Base-by-base conservation (phyloP, 371 early-diverging fungal genomes). In the Mucor velutinosus region DNA sequence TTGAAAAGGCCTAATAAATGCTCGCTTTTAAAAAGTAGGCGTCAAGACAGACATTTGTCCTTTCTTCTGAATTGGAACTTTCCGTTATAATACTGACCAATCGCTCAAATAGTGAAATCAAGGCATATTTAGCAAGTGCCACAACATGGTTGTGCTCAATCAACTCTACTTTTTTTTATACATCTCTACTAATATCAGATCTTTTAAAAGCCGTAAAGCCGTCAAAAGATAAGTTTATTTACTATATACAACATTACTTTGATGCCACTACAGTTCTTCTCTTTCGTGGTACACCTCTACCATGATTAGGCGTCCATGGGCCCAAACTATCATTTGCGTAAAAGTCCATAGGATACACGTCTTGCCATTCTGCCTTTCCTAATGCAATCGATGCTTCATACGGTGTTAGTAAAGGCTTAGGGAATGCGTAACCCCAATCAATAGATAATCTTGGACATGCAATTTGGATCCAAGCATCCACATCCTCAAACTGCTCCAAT, bases 371-470 rank as follows among this genome's bases (percentile, higher is more conserved):
- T 11, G 88, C 80, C 57, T 90, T 93, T 37, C 79, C 79, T 43
- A 99, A 80, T 0, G 89, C 93, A 41, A 96, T 94, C 0, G 95
- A 92, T 11, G 95, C 96, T 80, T 99, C 99, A 76, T 99, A 99
- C 0, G 99, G 98, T 14, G 94, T 94, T 41, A 99, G 77, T 45
- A 99, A 80, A 15, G 99, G 99, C 71, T 92, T 96, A 4, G 87
- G 76, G 78, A 97, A 99, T 1, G 96, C 92, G 75, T 94, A 95
- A 1, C 99, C 99, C 99, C 99, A 99, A 81, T 99, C 99, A 43
- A 99, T 99, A 4, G 97, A 97, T 47, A 99, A 83, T 23, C 99
- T 80, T 37, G 99, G 99, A 77, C 99, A 99, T 0, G 97, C 94
- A 53, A 98, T 91, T 77, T 99, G 99, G 59, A 99, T 93, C 93